Percentiles rank a stretch among this genome's conserved stretches.
Conservation (phyloP, 2,329 filamentous ascomycete species). For the Atkinsonella hypoxylon region DNA sequence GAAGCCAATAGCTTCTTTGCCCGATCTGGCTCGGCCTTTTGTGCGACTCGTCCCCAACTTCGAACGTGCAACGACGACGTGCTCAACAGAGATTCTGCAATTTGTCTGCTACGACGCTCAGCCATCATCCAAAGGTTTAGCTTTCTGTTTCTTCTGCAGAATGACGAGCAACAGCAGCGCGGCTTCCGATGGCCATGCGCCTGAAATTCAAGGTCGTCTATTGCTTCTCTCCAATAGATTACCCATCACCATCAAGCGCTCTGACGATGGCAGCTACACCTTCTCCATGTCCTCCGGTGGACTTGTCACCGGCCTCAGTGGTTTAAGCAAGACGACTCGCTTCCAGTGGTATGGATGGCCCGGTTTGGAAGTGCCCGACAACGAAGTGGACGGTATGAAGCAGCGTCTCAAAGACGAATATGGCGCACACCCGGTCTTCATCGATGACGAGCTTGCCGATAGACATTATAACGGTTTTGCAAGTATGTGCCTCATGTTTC, state of each 20-base stretch:
- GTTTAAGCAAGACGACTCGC: slow-evolving; percentile 79
- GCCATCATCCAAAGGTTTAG: background rate
- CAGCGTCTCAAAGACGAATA: slow-evolving; percentile 76
- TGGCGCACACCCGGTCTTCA: slow-evolving; percentile 81
- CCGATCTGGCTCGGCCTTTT: background rate
- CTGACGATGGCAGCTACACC: slow-evolving; percentile 80
- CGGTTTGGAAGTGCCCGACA: slow-evolving; percentile 78
- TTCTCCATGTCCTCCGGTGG: slow-evolving; percentile 97
- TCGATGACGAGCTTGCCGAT: slow-evolving; percentile 87
- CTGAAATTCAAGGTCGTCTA: slow-evolving; percentile 38
- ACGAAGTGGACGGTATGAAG: slow-evolving; percentile 63
- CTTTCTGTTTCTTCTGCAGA: background rate
- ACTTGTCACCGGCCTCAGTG: slow-evolving; percentile 84
- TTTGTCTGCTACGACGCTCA: background rate
- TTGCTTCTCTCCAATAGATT: slow-evolving; percentile 89
- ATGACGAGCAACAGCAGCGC: slow-evolving; percentile 5
- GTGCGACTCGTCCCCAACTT: background rate
- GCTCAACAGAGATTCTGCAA: background rate
- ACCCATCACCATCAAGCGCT: slow-evolving; percentile 91
- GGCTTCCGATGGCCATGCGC: slow-evolving; percentile 20
- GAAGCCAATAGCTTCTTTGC: background rate
- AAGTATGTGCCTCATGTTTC: slow-evolving; percentile 44
- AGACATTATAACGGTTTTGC: slow-evolving; percentile 97
- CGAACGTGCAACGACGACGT: background rate
- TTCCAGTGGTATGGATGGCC: slow-evolving; percentile 99